A percentile compares a stretch with the other conserved stretches of the same genome.
phyloP scores from a whole-genome alignment of 306 rosid species.

The Pyrus communis region DNA sequence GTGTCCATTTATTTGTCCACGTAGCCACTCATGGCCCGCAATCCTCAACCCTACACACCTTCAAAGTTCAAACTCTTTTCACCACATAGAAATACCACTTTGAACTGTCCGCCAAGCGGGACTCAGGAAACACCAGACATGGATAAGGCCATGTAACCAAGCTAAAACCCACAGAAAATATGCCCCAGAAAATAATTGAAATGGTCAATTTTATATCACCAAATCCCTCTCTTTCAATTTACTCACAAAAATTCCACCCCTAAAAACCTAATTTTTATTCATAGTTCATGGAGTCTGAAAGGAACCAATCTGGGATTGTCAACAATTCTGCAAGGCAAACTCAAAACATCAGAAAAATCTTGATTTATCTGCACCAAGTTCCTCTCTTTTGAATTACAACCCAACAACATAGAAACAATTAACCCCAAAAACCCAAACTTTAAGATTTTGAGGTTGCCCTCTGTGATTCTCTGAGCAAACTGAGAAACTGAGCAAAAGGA shows the following conservation, averaged over 20 bases:
- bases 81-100: neutral
- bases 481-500: conserved; percentile 3
- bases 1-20: neutral
- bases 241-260: neutral
- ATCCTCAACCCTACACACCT: too few species aligned
- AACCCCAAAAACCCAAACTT: neutral
- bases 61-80: neutral
- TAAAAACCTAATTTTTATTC: neutral
- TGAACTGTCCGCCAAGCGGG: conserved; percentile 17
- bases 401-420: neutral
- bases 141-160: conserved; percentile 23
- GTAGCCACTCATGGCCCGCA: neutral
- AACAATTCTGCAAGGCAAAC: conserved; percentile 1
- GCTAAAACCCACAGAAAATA: conserved; percentile 2
- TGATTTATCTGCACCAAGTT: neutral
- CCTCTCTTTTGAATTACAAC: neutral
- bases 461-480: neutral
- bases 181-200: neutral
- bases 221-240: neutral
- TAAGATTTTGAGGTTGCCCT: neutral
- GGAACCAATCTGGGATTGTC: neutral
- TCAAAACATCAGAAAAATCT: neutral
- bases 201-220: neutral
- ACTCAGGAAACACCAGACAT: neutral
- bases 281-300: neutral